phyloP scores from a whole-genome alignment of 257 asterid genomes.

The Solanum piurae region DNA sequence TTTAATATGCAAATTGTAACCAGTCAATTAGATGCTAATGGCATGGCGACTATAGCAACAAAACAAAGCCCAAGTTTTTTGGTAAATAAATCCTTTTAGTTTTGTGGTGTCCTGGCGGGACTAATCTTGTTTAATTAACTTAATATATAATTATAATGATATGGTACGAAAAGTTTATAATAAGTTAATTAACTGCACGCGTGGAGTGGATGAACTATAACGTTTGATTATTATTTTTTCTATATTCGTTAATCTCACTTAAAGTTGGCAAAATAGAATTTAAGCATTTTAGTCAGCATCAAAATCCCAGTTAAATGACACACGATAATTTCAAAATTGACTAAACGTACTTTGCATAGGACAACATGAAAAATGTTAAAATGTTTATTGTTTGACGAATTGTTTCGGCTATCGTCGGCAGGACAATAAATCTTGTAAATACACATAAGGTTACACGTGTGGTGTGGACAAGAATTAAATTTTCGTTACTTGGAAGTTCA shows the following conservation, averaged over 20 bases:
- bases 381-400: neutral
- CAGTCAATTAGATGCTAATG: neutral
- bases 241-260: neutral
- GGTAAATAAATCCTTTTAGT: neutral
- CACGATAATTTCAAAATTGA: neutral
- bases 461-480: neutral
- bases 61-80: neutral
- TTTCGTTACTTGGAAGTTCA: neutral
- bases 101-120: neutral
- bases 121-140: neutral
- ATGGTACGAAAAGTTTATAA: neutral
- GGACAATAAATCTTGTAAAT: neutral
- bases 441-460: neutral
- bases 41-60: neutral
- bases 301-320: neutral
- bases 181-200: neutral
- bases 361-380: neutral
- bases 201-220: neutral
- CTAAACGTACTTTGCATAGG: neutral
- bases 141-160: neutral
- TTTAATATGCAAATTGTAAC: neutral
- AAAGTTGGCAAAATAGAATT: neutral
- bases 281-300: neutral
- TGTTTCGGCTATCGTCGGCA: neutral
- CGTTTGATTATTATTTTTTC: neutral